A percentile compares a stretch with the other conserved stretches of the same genome.
Evolutionary conservation across 1,284 basidiomycete genomes (phyloP).

Genomic region (Austroboletus novae-zelandiae): DNA sequence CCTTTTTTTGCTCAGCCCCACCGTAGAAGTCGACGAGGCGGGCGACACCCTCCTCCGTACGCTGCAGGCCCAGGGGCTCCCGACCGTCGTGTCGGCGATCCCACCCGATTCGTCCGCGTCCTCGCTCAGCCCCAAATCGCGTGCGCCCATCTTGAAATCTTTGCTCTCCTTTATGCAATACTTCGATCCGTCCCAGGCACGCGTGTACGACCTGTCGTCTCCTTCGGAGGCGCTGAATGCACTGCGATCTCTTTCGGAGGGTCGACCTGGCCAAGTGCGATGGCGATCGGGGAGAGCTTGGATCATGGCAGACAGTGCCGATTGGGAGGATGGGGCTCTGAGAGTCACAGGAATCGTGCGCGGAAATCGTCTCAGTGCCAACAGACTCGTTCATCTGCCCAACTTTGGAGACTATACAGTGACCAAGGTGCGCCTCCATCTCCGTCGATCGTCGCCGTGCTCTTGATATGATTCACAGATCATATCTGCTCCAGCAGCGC

Average conservation of each 20-base stretch:
- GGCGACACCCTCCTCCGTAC: constrained; percentile 91
- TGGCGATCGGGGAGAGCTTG: constrained; percentile 85
- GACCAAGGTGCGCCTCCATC: constrained; percentile 56
- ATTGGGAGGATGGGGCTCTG: constrained; percentile 50
- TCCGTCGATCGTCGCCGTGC: background rate
- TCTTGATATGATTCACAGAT: constrained; percentile 44
- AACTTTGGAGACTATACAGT: constrained; percentile 90
- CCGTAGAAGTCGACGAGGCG: constrained; percentile 80
- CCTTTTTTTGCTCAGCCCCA: constrained; percentile 79
- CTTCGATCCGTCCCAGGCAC: constrained; percentile 84
- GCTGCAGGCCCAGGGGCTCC: constrained; percentile 79
- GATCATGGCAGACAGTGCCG: constrained; percentile 71
- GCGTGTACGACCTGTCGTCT: constrained; percentile 61
- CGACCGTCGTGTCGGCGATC: constrained; percentile 66
- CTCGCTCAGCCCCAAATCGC: constrained; percentile 56
- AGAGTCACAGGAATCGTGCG: constrained; percentile 82
- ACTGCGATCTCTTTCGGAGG: constrained; percentile 75
- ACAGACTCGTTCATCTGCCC: constrained; percentile 87
- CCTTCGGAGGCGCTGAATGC: constrained; percentile 70
- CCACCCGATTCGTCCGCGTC: constrained; percentile 45
- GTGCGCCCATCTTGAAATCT: constrained; percentile 74
- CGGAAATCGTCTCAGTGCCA: constrained; percentile 76
- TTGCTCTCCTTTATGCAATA: constrained; percentile 92
- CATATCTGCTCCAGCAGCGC: constrained; percentile 53
- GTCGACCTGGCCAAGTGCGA: constrained; percentile 69